Evolutionary conservation across 345 rosid genomes (phyloP).

Genomic region (Hibiscus trionum): DNA sequence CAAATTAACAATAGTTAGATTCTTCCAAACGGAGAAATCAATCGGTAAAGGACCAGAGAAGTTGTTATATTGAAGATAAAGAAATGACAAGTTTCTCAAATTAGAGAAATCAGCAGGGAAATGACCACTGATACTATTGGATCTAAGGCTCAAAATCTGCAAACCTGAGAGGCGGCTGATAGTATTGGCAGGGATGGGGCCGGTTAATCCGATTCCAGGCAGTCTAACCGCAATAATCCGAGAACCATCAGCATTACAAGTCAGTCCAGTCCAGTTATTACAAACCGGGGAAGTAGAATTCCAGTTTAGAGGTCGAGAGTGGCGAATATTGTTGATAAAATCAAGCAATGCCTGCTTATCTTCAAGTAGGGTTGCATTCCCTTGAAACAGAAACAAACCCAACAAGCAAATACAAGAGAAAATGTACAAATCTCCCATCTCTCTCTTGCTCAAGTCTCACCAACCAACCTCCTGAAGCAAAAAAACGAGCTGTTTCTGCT

Average conservation of each 20-base stretch:
- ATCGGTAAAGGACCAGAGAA: conserved; percentile 57
- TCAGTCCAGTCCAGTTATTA: conserved; percentile 64
- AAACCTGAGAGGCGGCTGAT: conserved; percentile 64
- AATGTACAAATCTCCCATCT: background rate
- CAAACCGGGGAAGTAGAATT: conserved; percentile 44
- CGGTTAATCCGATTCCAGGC: conserved; percentile 75
- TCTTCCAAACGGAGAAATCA: conserved; percentile 52
- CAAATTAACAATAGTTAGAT: conserved; percentile 59
- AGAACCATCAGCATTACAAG: conserved; percentile 47
- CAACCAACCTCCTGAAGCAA: background rate
- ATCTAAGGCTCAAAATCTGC: conserved; percentile 74
- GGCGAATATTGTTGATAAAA: conserved; percentile 37
- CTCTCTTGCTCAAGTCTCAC: background rate
- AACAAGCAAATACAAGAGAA: conserved; percentile 3
- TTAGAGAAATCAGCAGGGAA: conserved; percentile 63
- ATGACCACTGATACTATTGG: conserved; percentile 52
- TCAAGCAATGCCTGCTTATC: conserved; percentile 75
- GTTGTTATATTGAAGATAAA: conserved; percentile 67
- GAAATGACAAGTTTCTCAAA: conserved; percentile 56
- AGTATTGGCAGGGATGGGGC: conserved; percentile 63
- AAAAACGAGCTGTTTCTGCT: background rate
- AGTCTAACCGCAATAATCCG: conserved; percentile 58
- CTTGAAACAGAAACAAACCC: conserved; percentile 26
- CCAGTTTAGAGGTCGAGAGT: conserved; percentile 61
- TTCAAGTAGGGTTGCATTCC: conserved; percentile 41